Percentiles rank a stretch among this genome's conserved stretches.
Evolutionary conservation across 2,329 filamentous ascomycete species (phyloP).

Genomic region (Cadophora malorum): DNA sequence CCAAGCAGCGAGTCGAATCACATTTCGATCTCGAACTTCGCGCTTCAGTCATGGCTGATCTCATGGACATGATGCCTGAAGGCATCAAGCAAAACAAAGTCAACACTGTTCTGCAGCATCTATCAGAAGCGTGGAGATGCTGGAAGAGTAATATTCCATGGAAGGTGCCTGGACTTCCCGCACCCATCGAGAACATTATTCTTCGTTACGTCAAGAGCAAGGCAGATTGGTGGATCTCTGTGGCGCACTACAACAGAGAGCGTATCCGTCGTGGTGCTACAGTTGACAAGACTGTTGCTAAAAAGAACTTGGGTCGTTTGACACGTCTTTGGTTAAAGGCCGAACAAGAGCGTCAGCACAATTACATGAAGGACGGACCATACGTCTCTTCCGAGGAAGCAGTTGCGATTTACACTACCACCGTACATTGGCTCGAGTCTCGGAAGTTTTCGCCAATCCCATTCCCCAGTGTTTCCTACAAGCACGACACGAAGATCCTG

Average conservation of each 20-base stretch:
- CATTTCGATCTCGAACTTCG: conserved; percentile 97
- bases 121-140: conserved; percentile 98
- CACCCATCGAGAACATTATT: conserved; percentile 98
- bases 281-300: conserved; percentile 98
- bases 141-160: conserved; percentile 99
- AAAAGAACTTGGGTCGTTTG: conserved; percentile 96
- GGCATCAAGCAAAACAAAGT: conserved; percentile 99
- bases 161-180: conserved; percentile 96
- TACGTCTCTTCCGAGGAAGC: conserved; percentile 99
- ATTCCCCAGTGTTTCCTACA: conserved; percentile 98
- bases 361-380: conserved; percentile 98
- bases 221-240: conserved; percentile 99
- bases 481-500: conserved; percentile 98
- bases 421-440: conserved; percentile 98
- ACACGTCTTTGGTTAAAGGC: conserved; percentile 97
- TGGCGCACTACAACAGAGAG: conserved; percentile 98
- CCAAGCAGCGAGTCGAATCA: conserved; percentile 97
- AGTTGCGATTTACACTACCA: conserved; percentile 98
- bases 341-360: conserved; percentile 97
- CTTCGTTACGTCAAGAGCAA: conserved; percentile 98
- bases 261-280: conserved; percentile 95
- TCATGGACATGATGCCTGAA: conserved; percentile 99
- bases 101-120: conserved; percentile 94
- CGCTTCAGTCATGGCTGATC: conserved; percentile 97
- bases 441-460: conserved; percentile 98